A percentile compares a stretch with the other conserved stretches of the same genome.
Evolutionary conservation across 192 early-diverging fungal species (phyloP).

Genomic region (Helicostylum pulchrum): DNA sequence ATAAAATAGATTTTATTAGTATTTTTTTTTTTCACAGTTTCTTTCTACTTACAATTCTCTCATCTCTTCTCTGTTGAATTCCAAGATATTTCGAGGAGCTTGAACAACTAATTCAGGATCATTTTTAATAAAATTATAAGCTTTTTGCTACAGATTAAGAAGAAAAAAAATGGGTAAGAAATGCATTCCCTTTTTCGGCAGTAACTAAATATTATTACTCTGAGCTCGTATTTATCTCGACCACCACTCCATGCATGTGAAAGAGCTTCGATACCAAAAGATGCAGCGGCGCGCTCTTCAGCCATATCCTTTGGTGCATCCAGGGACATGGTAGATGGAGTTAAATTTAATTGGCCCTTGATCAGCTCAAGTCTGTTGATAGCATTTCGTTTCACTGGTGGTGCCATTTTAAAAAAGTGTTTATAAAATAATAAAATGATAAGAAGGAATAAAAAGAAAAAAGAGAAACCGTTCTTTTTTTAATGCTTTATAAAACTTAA

Average conservation of each 20-base stretch:
- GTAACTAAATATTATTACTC: slow-evolving; percentile 32
- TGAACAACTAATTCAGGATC: slow-evolving; percentile 53
- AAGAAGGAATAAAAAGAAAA: too few relatives aligned
- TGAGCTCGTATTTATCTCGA: slow-evolving; percentile 39
- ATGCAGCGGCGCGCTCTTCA: slow-evolving; percentile 48
- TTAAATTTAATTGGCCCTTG: slow-evolving; percentile 23
- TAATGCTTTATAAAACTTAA: too few relatives aligned
- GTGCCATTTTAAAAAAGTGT: too few relatives aligned
- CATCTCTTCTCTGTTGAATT: slow-evolving; percentile 43
- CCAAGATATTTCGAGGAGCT: slow-evolving; percentile 42
- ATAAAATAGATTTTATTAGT: not conserved
- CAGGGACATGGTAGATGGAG: slow-evolving; percentile 20
- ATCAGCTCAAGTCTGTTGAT: slow-evolving; percentile 22
- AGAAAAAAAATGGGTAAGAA: too few relatives aligned
- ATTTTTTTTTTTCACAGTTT: not conserved
- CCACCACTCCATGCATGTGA: slow-evolving; percentile 41
- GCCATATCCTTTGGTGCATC: slow-evolving; percentile 43
- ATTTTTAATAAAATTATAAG: slow-evolving; percentile 46
- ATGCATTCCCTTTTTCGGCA: not conserved
- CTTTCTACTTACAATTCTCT: slow-evolving; percentile 47
- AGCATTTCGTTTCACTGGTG: not conserved
- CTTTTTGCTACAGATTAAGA: slow-evolving; percentile 9
- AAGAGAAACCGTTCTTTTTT: too few relatives aligned
- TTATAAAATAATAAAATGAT: too few relatives aligned
- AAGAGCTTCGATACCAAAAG: slow-evolving; percentile 51